phyloP scores from a whole-genome alignment of 2,329 filamentous ascomycete species.

The Didymella sp. region DNA sequence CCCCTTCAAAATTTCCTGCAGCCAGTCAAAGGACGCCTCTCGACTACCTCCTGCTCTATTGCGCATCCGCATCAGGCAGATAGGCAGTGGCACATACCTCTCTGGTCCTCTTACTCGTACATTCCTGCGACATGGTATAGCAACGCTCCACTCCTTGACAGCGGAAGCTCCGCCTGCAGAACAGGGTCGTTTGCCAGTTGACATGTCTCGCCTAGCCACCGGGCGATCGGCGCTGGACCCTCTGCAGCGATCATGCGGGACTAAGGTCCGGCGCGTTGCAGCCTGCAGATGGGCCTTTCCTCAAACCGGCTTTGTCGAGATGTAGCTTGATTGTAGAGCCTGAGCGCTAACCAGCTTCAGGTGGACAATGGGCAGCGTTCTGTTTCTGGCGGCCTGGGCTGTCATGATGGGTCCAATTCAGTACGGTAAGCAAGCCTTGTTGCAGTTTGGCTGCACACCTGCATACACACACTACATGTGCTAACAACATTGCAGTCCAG shows the following conservation, averaged over 20 bases:
- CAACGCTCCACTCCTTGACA: constrained; percentile 18
- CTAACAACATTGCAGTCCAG: constrained; percentile 57
- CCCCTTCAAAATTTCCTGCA: constrained; percentile 19
- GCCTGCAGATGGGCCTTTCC: constrained; percentile 39
- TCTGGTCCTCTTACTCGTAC: constrained; percentile 41
- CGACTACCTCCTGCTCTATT: constrained; percentile 25
- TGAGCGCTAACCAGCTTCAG: constrained; percentile 61
- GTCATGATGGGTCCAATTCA: constrained; percentile 89
- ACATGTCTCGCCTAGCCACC: constrained; percentile 48
- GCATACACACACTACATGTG: constrained; percentile 12
- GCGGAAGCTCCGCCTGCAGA: constrained; percentile 6
- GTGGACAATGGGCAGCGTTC: constrained; percentile 90
- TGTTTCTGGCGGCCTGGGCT: constrained; percentile 92
- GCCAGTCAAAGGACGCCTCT: constrained; percentile 26
- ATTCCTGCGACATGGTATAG: constrained; percentile 14
- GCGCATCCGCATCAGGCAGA: constrained; percentile 31
- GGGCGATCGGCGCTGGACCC: constrained; percentile 42
- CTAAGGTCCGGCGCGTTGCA: constrained; percentile 50
- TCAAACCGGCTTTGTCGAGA: constrained; percentile 38
- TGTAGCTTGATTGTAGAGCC: constrained; percentile 35
- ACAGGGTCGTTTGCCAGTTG: constrained; percentile 7
- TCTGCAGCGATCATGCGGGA: constrained; percentile 52
- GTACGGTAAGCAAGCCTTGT: constrained; percentile 62
- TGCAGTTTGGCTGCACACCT: constrained; percentile 20
- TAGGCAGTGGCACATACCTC: constrained; percentile 37